Conservation (phyloP, 83 land plant genomes). For the Isoetes engelmannii region DNA sequence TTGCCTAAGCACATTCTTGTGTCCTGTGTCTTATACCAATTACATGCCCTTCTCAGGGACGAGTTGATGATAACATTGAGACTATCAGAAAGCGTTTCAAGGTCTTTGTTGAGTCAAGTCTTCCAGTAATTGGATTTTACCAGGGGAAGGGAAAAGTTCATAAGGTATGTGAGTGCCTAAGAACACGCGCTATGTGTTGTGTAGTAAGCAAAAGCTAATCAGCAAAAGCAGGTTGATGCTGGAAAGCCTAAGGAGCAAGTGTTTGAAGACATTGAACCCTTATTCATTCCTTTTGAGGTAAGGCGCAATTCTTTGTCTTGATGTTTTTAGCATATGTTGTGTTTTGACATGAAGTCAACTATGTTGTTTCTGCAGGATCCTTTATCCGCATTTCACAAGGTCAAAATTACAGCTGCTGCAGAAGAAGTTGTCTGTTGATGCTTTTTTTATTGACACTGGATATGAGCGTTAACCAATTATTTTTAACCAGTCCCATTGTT, state of each 20-base stretch:
- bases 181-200: background rate
- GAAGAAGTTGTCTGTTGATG: no score
- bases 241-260: constrained; percentile 58
- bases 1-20: background rate
- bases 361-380: no score
- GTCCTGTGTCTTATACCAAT: background rate
- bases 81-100: constrained; percentile 84
- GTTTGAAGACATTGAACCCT: constrained; percentile 53
- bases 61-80: constrained; percentile 90
- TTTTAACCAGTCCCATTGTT: no score
- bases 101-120: constrained; percentile 66
- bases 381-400: no score
- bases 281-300: constrained; percentile 41
- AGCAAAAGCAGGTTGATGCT: constrained; percentile 55
- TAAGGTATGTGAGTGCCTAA: constrained; percentile 41
- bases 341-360: no score
- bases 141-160: constrained; percentile 59
- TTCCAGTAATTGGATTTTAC: constrained; percentile 75
- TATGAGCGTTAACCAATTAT: no score
- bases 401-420: no score
- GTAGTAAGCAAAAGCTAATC: background rate
- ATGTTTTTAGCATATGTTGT: background rate
- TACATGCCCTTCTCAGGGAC: constrained; percentile 39
- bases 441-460: no score
- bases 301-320: constrained; percentile 10